Evolutionary conservation across 371 early-diverging fungal genomes (phyloP).

Genomic region (Syncephalastrum racemosum): DNA sequence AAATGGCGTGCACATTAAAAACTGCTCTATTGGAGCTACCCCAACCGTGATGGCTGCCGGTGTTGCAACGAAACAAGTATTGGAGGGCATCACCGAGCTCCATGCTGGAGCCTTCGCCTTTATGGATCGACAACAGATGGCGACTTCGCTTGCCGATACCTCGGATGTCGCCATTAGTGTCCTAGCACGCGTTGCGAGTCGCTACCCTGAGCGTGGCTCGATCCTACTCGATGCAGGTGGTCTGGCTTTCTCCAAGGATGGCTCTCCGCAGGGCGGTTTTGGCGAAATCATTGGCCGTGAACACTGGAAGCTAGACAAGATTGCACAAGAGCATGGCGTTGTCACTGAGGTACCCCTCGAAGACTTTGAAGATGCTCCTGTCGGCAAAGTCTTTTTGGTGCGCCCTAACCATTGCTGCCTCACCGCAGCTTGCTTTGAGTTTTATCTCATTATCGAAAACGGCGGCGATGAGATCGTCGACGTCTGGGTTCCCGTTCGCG

Average conservation of each 20-base stretch:
- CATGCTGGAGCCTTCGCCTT: constrained; percentile 44
- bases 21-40: constrained; percentile 44
- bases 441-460: constrained; percentile 37
- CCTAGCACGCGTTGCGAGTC: constrained; percentile 34
- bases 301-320: constrained; percentile 19
- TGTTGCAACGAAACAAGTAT: constrained; percentile 12
- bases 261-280: constrained; percentile 46
- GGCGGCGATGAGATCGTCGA: constrained; percentile 34
- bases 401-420: constrained; percentile 47
- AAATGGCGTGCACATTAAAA: constrained; percentile 21
- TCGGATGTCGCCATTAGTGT: constrained; percentile 36
- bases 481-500: constrained; percentile 50
- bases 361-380: constrained; percentile 11
- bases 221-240: constrained; percentile 45
- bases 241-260: constrained; percentile 46
- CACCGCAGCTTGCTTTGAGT: constrained; percentile 35
- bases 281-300: constrained; percentile 23
- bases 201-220: constrained; percentile 34
- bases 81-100: constrained; percentile 39
- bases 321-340: constrained; percentile 47
- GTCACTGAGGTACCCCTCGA: constrained; percentile 17
- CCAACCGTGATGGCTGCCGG: constrained; percentile 30
- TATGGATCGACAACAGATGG: constrained; percentile 43
- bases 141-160: constrained; percentile 26
- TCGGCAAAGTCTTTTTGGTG: constrained; percentile 31